These are phyloP conservation scores for Crucihimalaya himalaica DNA, from an alignment of 345 rosid species.

Conservation along the genomic window DNA sequence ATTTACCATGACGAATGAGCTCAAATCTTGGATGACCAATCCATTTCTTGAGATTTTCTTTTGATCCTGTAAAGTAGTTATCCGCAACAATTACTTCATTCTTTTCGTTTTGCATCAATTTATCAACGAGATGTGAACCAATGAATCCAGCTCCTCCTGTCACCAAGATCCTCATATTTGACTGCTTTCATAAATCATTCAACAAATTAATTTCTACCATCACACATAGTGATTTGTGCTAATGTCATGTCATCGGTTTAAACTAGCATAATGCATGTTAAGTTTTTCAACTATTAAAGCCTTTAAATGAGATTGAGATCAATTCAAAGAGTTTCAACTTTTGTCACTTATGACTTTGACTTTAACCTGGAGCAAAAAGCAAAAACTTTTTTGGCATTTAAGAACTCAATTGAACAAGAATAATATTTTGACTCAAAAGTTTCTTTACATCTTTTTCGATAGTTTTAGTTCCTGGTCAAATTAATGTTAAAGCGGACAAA, in stretches of 20 bases:
- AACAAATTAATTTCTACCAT: not conserved
- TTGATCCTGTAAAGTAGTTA: slow-evolving; percentile 92
- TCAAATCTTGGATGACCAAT: slow-evolving; percentile 96
- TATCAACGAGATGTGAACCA: slow-evolving; percentile 91
- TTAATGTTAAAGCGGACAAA: too few species aligned
- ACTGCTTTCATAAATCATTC: slow-evolving; percentile 47
- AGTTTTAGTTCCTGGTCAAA: too few species aligned
- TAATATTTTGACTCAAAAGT: slow-evolving; percentile 15
- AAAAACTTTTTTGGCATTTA: not conserved
- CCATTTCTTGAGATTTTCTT: slow-evolving; percentile 86
- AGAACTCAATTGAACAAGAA: not conserved
- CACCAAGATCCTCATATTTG: slow-evolving; percentile 89
- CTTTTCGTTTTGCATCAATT: slow-evolving; percentile 84
- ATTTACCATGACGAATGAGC: slow-evolving; percentile 87
- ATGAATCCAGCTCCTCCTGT: slow-evolving; percentile 98
- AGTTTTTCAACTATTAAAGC: not conserved
- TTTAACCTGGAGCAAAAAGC: not conserved
- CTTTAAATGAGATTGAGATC: slow-evolving; percentile 18
- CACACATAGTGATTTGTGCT: too few species aligned
- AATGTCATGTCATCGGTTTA: too few species aligned
- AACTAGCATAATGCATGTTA: not conserved
- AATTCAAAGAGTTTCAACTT: not conserved
- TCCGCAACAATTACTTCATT: slow-evolving; percentile 90
- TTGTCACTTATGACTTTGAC: not conserved
- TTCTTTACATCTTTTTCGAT: too few species aligned